Conservation (phyloP, 176 grass and related monocot species). For the Musa acuminata region DNA sequence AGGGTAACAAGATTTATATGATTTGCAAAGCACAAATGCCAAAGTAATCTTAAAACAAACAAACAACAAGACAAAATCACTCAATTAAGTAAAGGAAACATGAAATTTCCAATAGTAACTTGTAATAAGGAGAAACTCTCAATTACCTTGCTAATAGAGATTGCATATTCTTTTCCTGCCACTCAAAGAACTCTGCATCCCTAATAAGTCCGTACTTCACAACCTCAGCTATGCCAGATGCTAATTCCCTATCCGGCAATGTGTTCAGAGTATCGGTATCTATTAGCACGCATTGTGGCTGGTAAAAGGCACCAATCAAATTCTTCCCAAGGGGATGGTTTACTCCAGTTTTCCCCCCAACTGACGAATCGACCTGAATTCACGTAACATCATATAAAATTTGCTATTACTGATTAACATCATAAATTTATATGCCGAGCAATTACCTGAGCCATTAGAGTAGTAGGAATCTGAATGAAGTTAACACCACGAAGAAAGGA, state of each 20-base stretch:
- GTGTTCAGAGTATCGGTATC: slow-evolving; percentile 82
- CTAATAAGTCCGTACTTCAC: slow-evolving; percentile 96
- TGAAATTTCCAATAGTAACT: neutral
- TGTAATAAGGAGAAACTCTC: neutral
- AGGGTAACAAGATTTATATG: neutral
- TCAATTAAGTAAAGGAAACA: neutral
- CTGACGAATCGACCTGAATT: slow-evolving; percentile 83
- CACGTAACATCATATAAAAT: slow-evolving; percentile 5
- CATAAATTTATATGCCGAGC: neutral
- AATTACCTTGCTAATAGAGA: slow-evolving; percentile 63
- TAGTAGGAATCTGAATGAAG: slow-evolving; percentile 98
- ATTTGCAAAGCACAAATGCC: neutral
- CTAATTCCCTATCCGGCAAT: slow-evolving; percentile 70
- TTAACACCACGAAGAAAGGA: slow-evolving; percentile 88
- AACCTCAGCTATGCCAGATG: slow-evolving; percentile 78
- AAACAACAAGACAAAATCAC: neutral
- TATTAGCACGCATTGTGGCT: slow-evolving; percentile 82
- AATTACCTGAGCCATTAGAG: slow-evolving; percentile 81
- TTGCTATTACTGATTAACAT: neutral
- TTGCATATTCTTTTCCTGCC: slow-evolving; percentile 88
- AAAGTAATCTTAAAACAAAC: neutral
- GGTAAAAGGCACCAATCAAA: slow-evolving; percentile 83
- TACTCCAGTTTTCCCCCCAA: slow-evolving; percentile 91
- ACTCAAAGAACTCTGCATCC: slow-evolving; percentile 84
- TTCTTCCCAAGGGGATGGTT: slow-evolving; percentile 85